Percentiles rank a stretch among this genome's conserved stretches.
Conservation (phyloP, 257 asterid genomes). For the Penstemon newberryi region DNA sequence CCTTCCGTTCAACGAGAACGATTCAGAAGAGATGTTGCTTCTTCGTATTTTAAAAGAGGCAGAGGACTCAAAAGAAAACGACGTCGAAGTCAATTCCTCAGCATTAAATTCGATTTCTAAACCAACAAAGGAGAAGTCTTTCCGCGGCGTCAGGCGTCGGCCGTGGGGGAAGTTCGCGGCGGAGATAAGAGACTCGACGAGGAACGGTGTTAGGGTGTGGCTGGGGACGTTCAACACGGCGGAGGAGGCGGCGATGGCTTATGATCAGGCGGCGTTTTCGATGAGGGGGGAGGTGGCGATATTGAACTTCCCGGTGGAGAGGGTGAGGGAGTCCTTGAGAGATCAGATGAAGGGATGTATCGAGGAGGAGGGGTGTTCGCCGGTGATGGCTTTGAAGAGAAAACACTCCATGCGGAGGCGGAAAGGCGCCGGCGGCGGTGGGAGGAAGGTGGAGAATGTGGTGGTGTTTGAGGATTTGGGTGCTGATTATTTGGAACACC, state of each 20-base stretch:
- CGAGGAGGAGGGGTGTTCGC: slow-evolving; percentile 48
- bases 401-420: slow-evolving; percentile 58
- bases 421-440: slow-evolving; percentile 18
- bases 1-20: slow-evolving; percentile 50
- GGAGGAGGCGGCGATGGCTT: slow-evolving; percentile 85
- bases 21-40: slow-evolving; percentile 46
- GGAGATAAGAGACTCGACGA: slow-evolving; percentile 81
- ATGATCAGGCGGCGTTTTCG: slow-evolving; percentile 81
- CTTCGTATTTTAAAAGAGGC: slow-evolving; percentile 34
- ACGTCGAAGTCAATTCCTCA: slow-evolving; percentile 38
- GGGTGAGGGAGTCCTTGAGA: slow-evolving; percentile 54
- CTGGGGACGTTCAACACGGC: slow-evolving; percentile 78
- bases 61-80: slow-evolving; percentile 27
- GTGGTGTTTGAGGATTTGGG: slow-evolving; percentile 85
- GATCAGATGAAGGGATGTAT: slow-evolving; percentile 41
- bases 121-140: slow-evolving; percentile 26
- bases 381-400: slow-evolving; percentile 72
- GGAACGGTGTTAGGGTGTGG: slow-evolving; percentile 80
- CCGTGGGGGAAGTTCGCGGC: slow-evolving; percentile 96
- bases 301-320: slow-evolving; percentile 68
- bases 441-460: slow-evolving; percentile 38
- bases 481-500: slow-evolving; percentile 70
- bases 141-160: slow-evolving; percentile 69
- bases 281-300: slow-evolving; percentile 67
- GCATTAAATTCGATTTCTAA: no score